Conservation (phyloP, 768 basidiomycete species). For the Gautieria morchelliformis region DNA sequence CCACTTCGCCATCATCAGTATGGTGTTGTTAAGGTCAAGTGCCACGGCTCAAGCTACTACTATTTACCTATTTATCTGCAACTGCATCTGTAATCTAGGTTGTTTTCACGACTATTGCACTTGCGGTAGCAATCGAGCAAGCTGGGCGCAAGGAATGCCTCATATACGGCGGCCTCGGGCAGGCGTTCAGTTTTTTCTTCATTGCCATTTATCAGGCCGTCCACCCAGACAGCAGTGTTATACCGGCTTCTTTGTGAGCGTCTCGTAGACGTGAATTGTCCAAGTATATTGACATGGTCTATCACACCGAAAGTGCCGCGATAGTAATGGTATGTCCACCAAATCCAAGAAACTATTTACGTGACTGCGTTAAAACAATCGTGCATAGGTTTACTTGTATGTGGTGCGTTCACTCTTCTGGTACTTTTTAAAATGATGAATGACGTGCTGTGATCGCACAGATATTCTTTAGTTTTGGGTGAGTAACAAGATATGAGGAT, state of each 20-base stretch:
- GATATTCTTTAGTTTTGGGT: conserved; percentile 5
- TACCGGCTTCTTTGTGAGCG: conserved; percentile 18
- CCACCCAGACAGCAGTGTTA: conserved; percentile 22
- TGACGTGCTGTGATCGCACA: background rate
- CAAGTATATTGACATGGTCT: background rate
- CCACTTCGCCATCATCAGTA: conserved; percentile 13
- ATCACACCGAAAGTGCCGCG: background rate
- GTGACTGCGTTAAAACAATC: background rate
- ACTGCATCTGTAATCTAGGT: conserved; percentile 12
- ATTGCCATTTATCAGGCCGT: conserved; percentile 32
- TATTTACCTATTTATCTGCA: background rate
- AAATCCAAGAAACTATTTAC: background rate
- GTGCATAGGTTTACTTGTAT: conserved; percentile 1
- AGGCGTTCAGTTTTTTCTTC: conserved; percentile 40
- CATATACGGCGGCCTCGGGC: conserved; percentile 39
- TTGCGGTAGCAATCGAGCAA: conserved; percentile 38
- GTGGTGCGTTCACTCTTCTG: background rate
- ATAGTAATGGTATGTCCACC: background rate
- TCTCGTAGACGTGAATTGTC: background rate
- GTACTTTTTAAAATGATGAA: background rate
- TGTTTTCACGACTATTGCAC: conserved; percentile 29
- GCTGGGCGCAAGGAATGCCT: conserved; percentile 41
- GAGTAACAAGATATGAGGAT: background rate
- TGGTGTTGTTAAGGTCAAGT: conserved; percentile 24
- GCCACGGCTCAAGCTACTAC: background rate